Percentiles rank a stretch among this genome's conserved stretches.
These are phyloP conservation scores for Cutaneotrichosporon daszewskae DNA, from an alignment of 1,284 basidiomycete genomes.

Conservation along the genomic window DNA sequence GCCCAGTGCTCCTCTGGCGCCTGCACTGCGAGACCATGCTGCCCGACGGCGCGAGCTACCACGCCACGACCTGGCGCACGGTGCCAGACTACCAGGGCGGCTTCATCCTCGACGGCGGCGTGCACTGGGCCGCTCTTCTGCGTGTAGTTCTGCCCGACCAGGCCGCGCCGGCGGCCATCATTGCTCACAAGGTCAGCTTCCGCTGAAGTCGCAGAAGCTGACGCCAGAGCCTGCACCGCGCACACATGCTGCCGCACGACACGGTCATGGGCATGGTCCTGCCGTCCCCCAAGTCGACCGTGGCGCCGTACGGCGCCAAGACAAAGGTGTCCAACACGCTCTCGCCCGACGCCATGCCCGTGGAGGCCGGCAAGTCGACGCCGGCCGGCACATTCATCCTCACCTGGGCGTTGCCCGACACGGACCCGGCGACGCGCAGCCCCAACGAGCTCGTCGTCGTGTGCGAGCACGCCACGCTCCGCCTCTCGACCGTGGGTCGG, in stretches of 20 bases:
- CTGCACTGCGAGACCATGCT: conserved; percentile 55
- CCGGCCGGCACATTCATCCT: conserved; percentile 37
- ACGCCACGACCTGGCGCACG: conserved; percentile 74
- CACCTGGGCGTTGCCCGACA: conserved; percentile 34
- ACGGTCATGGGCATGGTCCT: conserved; percentile 56
- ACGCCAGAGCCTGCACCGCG: conserved; percentile 63
- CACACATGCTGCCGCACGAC: conserved; percentile 67
- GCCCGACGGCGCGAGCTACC: conserved; percentile 62
- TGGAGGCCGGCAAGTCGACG: conserved; percentile 26
- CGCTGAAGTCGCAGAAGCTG: no score
- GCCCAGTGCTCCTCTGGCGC: conserved; percentile 44
- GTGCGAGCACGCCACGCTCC: conserved; percentile 46
- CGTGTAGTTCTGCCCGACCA: conserved; percentile 29
- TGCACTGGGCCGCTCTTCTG: conserved; percentile 39
- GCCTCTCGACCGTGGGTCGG: conserved; percentile 42
- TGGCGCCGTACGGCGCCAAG: conserved; percentile 53
- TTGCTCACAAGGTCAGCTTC: conserved; percentile 61
- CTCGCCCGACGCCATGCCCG: conserved; percentile 19
- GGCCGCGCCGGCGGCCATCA: conserved; percentile 52
- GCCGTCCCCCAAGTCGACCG: conserved; percentile 54
- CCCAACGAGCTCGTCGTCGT: conserved; percentile 31
- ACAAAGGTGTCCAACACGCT: conserved; percentile 7
- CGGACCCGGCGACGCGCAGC: conserved; percentile 11
- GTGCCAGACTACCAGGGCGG: conserved; percentile 75
- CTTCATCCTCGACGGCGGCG: conserved; percentile 47